Evolutionary conservation across 768 basidiomycete genomes (phyloP), one percentile per base, ranked within the genome.

Genomic region (Trametes meyenii): DNA sequence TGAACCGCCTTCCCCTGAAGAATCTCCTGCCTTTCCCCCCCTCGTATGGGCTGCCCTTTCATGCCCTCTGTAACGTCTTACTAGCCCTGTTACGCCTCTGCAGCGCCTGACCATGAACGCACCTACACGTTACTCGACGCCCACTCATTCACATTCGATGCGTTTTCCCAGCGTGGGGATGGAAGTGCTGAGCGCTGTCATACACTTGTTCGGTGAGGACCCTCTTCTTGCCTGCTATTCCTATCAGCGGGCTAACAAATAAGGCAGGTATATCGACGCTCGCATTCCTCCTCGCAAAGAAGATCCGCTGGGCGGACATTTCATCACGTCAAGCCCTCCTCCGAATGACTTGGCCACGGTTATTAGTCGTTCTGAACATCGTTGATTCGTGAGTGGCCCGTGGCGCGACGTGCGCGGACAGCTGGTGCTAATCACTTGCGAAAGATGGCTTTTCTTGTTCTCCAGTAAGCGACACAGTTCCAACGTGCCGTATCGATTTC

Each of bases 341-440:
- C 33, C 68, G 71, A 21, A 71, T 78, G 52, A 76, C 72, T 36
- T 78, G 76, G 73, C 74, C 81, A 0, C 75, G 79, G 16, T 50
- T 78, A n/a, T 76, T 76, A 42, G 71, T 78, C 21, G 69, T 81
- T 16, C 60, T 80, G 10, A 72, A 79, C 45, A 78, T 82, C 62
- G 35, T 78, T 17, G 75, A 77, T 53, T 80, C 81, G 69, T 70
- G 55, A 23, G 67, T 67, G n/a, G 0, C 23, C 33, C 26, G 5
- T 2, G 24, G 2, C 16, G 7, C 23, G 10, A 42, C 10, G 24
- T 19, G 23, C 19, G 38, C 35, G 12, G 23, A 19, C 23, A 16
- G 14, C 21, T 48, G 29, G 29, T 33, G 8, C 29, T 33, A 8
- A 33, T 8, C 38, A 38, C 1, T 6, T 17, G 5, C 17, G 29